Conservation (phyloP, 352 stramenopile species). For the Phytopythium kandeliae region DNA sequence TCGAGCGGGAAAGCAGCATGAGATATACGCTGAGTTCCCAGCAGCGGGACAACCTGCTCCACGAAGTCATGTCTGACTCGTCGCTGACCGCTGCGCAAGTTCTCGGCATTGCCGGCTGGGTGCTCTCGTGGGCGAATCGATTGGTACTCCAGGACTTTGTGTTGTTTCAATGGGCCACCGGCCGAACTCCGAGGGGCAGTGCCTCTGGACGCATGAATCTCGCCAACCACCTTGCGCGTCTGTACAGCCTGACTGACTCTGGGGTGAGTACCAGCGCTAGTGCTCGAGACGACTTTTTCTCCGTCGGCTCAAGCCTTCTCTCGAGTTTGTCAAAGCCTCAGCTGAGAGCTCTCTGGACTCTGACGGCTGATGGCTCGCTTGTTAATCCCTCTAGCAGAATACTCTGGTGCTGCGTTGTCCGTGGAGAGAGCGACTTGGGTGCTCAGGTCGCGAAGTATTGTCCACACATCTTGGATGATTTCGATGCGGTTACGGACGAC, state of each 20-base stretch:
- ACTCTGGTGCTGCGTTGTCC: conserved; percentile 38
- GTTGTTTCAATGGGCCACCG: conserved; percentile 41
- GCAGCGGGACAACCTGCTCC: conserved; percentile 20
- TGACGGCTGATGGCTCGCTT: conserved; percentile 26
- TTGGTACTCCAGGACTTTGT: conserved; percentile 37
- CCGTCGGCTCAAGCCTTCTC: conserved; percentile 4
- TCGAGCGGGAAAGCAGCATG: conserved; percentile 11
- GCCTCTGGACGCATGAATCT: conserved; percentile 17
- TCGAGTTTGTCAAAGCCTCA: conserved; percentile 12
- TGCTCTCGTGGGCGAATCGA: conserved; percentile 41
- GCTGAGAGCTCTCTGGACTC: conserved; percentile 41
- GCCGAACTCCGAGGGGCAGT: conserved; percentile 33
- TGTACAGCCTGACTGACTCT: conserved; percentile 19
- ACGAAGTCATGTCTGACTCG: conserved; percentile 22
- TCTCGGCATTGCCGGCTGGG: conserved; percentile 35
- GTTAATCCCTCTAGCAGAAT: conserved; percentile 35
- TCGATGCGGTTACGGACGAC: conserved; percentile 19
- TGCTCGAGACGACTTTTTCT: conserved; percentile 5
- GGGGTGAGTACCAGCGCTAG: conserved; percentile 4
- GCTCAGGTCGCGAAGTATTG: conserved; percentile 10
- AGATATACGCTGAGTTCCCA: conserved; percentile 13
- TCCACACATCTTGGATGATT: conserved; percentile 31
- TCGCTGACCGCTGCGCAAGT: conserved; percentile 32
- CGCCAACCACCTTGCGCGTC: conserved; percentile 13
- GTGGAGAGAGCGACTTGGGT: not conserved